Evolutionary conservation across 2,329 filamentous ascomycete genomes (phyloP).

Genomic region (Akanthomyces uredinophilus): DNA sequence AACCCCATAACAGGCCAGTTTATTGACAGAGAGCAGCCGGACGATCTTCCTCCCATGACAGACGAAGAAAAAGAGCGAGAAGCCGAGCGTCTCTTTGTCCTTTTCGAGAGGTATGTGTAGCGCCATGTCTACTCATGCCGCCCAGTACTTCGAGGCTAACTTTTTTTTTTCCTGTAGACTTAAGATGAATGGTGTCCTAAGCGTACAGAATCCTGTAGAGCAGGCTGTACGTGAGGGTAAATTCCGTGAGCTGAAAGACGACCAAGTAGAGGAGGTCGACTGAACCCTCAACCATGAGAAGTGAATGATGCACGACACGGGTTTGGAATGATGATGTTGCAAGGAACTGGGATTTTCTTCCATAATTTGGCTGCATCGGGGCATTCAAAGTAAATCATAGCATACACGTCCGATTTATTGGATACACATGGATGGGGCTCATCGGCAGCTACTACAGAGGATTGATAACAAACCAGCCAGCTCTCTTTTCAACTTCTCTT

Average conservation of each 20-base stretch:
- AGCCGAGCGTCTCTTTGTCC: slow-evolving; percentile 80
- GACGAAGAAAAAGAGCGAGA: slow-evolving; percentile 88
- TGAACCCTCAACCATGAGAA: slow-evolving; percentile 6
- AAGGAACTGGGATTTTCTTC: not conserved
- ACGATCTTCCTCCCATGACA: slow-evolving; percentile 69
- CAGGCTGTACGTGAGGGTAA: slow-evolving; percentile 64
- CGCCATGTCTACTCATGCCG: too few species aligned
- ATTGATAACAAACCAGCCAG: too few species aligned
- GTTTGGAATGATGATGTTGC: not conserved
- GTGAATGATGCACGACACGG: not conserved
- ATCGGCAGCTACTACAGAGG: too few species aligned
- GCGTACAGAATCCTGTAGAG: slow-evolving; percentile 74
- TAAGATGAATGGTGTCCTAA: slow-evolving; percentile 68
- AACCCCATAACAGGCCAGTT: slow-evolving; percentile 89
- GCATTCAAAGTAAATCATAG: not conserved
- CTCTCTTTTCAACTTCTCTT: too few species aligned
- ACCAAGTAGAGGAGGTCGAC: slow-evolving; percentile 41
- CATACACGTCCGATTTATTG: not conserved
- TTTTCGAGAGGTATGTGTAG: slow-evolving; percentile 70
- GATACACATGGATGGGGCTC: too few species aligned
- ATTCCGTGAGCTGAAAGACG: slow-evolving; percentile 62
- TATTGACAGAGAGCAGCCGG: slow-evolving; percentile 58
- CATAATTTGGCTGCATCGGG: not conserved
- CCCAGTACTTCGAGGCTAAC: not conserved
- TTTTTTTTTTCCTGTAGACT: slow-evolving; percentile 36